Evolutionary conservation across 306 rosid genomes (phyloP).

Genomic region (Lotus japonicus): DNA sequence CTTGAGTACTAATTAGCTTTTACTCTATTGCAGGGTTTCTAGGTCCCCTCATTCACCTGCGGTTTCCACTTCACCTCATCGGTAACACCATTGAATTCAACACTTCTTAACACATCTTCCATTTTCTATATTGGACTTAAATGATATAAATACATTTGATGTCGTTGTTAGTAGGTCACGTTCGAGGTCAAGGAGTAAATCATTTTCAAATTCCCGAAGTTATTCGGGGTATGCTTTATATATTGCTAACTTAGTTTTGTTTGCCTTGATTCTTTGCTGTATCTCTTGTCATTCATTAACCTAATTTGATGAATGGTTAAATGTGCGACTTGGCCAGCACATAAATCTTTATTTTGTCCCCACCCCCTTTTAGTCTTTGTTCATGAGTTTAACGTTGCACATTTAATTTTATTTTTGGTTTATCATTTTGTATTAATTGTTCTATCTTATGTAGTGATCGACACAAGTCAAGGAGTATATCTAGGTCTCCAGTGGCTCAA

Average conservation of each 20-base stretch:
- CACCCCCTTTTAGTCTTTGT: background rate
- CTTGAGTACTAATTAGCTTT: slow-evolving; percentile 10
- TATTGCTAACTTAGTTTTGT: background rate
- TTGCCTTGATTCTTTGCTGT: background rate
- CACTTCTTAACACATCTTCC: background rate
- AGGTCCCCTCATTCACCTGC: slow-evolving; percentile 50
- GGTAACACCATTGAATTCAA: slow-evolving; percentile 28
- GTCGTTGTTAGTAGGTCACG: slow-evolving; percentile 41
- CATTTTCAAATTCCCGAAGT: slow-evolving; percentile 50
- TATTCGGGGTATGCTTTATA: slow-evolving; percentile 43
- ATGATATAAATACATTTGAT: slow-evolving; percentile 6
- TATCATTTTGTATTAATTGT: background rate
- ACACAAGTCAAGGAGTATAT: slow-evolving; percentile 49
- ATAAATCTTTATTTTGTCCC: background rate
- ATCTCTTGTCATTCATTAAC: background rate
- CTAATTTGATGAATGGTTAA: background rate
- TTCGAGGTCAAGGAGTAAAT: slow-evolving; percentile 53
- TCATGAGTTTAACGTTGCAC: background rate
- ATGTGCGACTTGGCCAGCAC: background rate
- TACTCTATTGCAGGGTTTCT: slow-evolving; percentile 32
- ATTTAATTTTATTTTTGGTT: slow-evolving; percentile 3
- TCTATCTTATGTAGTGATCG: slow-evolving; percentile 32
- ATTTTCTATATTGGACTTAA: slow-evolving; percentile 11
- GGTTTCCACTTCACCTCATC: slow-evolving; percentile 33
- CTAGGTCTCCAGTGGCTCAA: slow-evolving; percentile 48